Evolutionary conservation across 129 eudicot genomes (phyloP), one percentile per base, ranked within the genome.

Genomic region (Daucus carota): DNA sequence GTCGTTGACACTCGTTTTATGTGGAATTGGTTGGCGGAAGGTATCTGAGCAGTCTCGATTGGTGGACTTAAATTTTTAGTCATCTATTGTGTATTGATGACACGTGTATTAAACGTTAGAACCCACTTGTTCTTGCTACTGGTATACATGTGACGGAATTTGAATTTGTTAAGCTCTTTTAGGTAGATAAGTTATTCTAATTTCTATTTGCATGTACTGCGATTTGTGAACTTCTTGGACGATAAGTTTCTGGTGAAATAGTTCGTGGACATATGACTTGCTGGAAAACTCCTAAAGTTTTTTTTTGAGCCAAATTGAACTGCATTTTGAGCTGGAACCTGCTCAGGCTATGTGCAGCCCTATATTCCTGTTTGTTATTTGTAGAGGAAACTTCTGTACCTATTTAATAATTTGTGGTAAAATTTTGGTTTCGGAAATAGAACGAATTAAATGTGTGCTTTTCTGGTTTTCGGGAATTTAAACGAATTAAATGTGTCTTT

Each of bases 11-110:
- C 11, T 50, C 0, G 11, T 50, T 18, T 6, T 0, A 0, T 17
- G 18, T 7, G 62, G 62, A 5, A n/a, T 24, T 24, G 6, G 6
- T 57, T 24, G 0, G n/a, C 3, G 63, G 60, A 57, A 57, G 14
- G 31, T 16, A n/a, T 0, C 6, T 50, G 88, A 88, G 44, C 57
- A 40, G 8, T 52, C 62, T 20, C 12, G 62, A 48, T 22, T 50
- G 20, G 52, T 46, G 52, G 52, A 46, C n/a, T 47, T 47, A n/a
- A 47, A 4, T 47, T 47, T 17, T 16, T 8, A n/a, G n/a, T n/a
- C n/a, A n/a, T n/a, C n/a, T n/a, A n/a, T n/a, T n/a, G n/a, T n/a
- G n/a, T n/a, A n/a, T n/a, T n/a, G n/a, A n/a, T n/a, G n/a, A n/a
- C n/a, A n/a, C n/a, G n/a, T n/a, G n/a, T n/a, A n/a, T n/a, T n/a